phyloP scores from a whole-genome alignment of 2,329 filamentous ascomycete genomes.

The Onygenales sp. region DNA sequence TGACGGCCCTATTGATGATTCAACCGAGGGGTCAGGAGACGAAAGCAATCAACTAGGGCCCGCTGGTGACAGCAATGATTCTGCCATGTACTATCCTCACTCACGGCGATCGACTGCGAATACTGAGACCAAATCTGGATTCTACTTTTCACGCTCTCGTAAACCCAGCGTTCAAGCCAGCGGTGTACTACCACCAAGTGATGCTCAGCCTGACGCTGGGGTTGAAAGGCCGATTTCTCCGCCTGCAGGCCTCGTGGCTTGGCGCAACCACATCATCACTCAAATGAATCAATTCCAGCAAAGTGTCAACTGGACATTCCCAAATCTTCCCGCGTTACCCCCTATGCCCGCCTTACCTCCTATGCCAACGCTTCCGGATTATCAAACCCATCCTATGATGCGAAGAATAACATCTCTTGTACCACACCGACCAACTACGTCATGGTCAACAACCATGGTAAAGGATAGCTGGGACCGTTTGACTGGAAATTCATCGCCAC shows the following conservation, averaged over 20 bases:
- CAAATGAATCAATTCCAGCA: conserved; percentile 72
- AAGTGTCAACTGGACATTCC: conserved; percentile 56
- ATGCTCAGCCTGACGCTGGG: conserved; percentile 17
- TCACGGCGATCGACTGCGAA: conserved; percentile 29
- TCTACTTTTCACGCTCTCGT: conserved; percentile 12
- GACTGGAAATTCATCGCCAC: conserved; percentile 48
- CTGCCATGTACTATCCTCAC: conserved; percentile 17
- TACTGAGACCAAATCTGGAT: conserved; percentile 20
- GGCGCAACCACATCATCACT: conserved; percentile 63
- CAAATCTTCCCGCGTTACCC: conserved; percentile 51
- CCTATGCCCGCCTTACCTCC: conserved; percentile 53
- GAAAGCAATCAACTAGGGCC: conserved; percentile 20
- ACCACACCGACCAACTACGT: conserved; percentile 52
- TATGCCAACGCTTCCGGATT: conserved; percentile 58
- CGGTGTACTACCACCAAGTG: conserved; percentile 13
- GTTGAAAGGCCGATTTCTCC: conserved; percentile 37
- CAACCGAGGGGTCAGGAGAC: conserved; percentile 19
- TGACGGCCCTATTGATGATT: conserved; percentile 33
- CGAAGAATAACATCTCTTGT: conserved; percentile 64
- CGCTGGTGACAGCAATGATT: conserved; percentile 13
- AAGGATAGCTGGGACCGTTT: conserved; percentile 54
- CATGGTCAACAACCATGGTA: conserved; percentile 21
- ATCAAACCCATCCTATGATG: conserved; percentile 64
- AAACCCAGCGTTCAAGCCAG: conserved; percentile 12
- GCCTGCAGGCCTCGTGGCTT: conserved; percentile 56